Percentiles rank a stretch among this genome's conserved stretches.
phyloP scores from a whole-genome alignment of 2,329 filamentous ascomycete species.

The Epichloe uncinata region DNA sequence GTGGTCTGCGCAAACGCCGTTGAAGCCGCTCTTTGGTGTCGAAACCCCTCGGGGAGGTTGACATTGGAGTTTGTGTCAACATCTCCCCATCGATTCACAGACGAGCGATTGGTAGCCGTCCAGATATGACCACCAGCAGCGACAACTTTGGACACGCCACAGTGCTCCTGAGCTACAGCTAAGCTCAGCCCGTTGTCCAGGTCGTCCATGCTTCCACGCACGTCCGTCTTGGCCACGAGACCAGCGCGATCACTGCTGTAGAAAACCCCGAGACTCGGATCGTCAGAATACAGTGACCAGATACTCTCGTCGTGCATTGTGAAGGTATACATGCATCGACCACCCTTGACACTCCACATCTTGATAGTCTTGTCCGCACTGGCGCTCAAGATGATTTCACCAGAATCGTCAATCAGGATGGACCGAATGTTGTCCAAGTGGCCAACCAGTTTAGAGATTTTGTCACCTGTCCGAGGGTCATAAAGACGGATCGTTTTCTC shows the following conservation, averaged over 20 bases:
- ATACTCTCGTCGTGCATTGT: constrained; percentile 99
- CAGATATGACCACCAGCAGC: constrained; percentile 67
- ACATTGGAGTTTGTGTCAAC: constrained; percentile 66
- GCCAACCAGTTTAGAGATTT: constrained; percentile 90
- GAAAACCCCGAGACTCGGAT: constrained; percentile 76
- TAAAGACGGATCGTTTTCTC: constrained; percentile 88
- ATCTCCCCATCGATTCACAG: constrained; percentile 83
- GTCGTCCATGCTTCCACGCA: constrained; percentile 50
- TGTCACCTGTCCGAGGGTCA: constrained; percentile 78
- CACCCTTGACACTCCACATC: constrained; percentile 91
- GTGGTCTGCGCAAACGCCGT: constrained; percentile 23
- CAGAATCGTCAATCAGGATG: constrained; percentile 77
- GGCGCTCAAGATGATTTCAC: constrained; percentile 83
- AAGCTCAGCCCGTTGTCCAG: constrained; percentile 82
- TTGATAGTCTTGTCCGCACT: constrained; percentile 97
- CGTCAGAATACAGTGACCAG: constrained; percentile 86
- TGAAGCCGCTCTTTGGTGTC: constrained; percentile 33
- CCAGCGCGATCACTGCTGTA: constrained; percentile 92
- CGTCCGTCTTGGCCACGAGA: constrained; percentile 91
- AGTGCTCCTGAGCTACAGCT: constrained; percentile 85
- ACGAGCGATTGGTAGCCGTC: constrained; percentile 82
- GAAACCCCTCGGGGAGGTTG: constrained; percentile 44
- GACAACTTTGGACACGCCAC: constrained; percentile 58
- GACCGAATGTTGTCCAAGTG: constrained; percentile 91
- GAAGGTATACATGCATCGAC: constrained; percentile 92